Base-by-base conservation (phyloP, 179 eudicot species). In the Camellia oleifera region DNA sequence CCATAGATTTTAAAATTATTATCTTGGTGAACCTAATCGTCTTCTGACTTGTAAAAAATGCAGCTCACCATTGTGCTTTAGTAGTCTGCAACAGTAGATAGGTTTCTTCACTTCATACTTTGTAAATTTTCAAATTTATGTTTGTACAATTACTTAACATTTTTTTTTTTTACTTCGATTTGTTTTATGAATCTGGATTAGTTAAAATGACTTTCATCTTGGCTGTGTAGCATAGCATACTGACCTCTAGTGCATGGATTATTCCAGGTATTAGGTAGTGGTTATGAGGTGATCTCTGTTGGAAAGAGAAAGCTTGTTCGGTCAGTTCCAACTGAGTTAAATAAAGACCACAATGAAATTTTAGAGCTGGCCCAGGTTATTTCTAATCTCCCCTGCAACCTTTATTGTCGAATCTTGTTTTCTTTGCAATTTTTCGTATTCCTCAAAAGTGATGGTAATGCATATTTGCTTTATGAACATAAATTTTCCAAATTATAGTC, bases 271-370 rank as follows among this genome's bases (percentile, higher is more conserved):
- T 83, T 96, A 82, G 99, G 99, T 45, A 96, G 92, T 84, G 99
- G 99, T 73, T 96, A 90, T 86, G 99, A 96, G 92, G 98, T 96
- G 88, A 94, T 96, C 72, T 81, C 97, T 75, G 93, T 96, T 78
- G 98, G 99, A 76, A 94, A 88, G 89, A 91, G 86, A 85, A 96
- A 94, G 89, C 97, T 96, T 72, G 91, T 96, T 11, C 87, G 99
- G 26, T 96, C 98, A 76, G 99, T 96, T 81, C 99, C 99, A 11
- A 96, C 98, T 1, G 99, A 96, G 88, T 78, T 96, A 88, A 94
- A 96, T 85, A 92, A 89, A 83, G 99, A 96, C 90, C 99, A 96
- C 88, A 96, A 96, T 88, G 98, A 92, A 84, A 96, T 96, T 80
- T 84, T 96, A 80, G 99, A 96, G 90, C 88, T 96, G 61, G 92